These are phyloP conservation scores for Fusarium sp. DNA, from an alignment of 2,329 filamentous ascomycete genomes.

Conservation along the genomic window DNA sequence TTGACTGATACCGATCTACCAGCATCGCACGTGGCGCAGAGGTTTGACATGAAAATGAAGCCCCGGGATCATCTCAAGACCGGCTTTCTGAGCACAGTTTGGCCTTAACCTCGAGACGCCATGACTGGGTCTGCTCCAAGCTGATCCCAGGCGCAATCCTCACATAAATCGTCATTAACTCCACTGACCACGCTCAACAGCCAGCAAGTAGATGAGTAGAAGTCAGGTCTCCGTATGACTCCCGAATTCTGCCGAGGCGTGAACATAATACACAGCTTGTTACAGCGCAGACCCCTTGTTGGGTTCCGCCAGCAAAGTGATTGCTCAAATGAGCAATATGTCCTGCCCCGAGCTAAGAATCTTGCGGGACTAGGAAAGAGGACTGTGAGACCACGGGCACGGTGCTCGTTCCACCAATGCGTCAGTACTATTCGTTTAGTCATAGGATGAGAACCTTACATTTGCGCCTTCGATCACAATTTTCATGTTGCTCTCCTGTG, in stretches of 20 bases:
- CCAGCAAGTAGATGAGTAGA: neutral
- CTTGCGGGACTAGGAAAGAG: neutral
- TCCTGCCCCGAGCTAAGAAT: neutral
- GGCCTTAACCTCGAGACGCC: neutral
- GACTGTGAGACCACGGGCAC: neutral
- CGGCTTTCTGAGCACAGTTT: neutral
- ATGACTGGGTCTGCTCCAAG: neutral
- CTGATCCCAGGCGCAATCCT: neutral
- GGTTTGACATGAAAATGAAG: neutral
- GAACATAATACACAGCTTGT: neutral
- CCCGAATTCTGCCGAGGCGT: neutral
- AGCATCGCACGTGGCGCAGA: neutral
- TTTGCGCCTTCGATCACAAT: neutral
- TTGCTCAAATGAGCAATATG: neutral
- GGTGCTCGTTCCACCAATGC: neutral
- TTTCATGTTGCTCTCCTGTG: neutral
- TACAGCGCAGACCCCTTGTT: neutral
- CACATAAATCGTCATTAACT: neutral
- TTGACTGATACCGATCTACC: neutral
- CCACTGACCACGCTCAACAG: neutral
- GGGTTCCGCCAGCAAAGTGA: neutral
- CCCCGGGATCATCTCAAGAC: neutral
- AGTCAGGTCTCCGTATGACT: neutral
- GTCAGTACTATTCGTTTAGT: neutral
- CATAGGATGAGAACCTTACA: neutral